Conservation (phyloP, 169 alveolate genomes). For the Eimeria nieschulzi region DNA sequence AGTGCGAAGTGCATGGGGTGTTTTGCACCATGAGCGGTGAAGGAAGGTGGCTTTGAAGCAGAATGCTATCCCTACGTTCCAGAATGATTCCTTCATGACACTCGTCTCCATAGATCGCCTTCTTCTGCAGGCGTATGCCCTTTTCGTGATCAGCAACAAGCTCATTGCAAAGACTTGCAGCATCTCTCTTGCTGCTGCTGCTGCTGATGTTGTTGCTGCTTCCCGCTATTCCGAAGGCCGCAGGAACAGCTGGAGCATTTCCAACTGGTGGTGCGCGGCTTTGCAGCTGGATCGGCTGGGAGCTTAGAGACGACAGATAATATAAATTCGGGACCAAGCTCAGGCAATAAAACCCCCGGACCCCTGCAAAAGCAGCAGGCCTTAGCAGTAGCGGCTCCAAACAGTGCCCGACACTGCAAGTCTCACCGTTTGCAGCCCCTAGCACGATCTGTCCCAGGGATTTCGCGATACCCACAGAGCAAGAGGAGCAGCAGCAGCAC, state of each 20-base stretch:
- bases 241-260: background rate
- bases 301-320: slow-evolving; percentile 11
- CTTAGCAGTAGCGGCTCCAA: slow-evolving; percentile 10
- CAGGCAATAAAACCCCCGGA: slow-evolving; percentile 26
- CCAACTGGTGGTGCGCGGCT: background rate
- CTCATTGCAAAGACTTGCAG: background rate
- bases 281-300: background rate
- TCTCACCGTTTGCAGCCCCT: slow-evolving; percentile 21
- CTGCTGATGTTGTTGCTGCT: background rate
- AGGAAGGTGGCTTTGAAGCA: slow-evolving; percentile 18
- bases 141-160: background rate
- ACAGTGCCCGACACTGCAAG: background rate
- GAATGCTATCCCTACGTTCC: slow-evolving; percentile 2
- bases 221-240: background rate
- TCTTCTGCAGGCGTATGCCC: background rate
- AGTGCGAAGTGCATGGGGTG: too few relatives aligned
- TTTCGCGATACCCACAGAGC: background rate
- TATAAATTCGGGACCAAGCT: background rate
- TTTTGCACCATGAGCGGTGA: background rate
- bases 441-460: slow-evolving; percentile 1
- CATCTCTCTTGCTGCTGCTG: background rate
- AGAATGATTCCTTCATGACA: slow-evolving; percentile 12
- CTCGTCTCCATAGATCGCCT: slow-evolving; percentile 14
- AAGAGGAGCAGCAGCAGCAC: slow-evolving; percentile 3
- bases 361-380: slow-evolving; percentile 24